These are phyloP conservation scores for Murraya koenigii DNA, from an alignment of 345 rosid species.

Conservation along the genomic window DNA sequence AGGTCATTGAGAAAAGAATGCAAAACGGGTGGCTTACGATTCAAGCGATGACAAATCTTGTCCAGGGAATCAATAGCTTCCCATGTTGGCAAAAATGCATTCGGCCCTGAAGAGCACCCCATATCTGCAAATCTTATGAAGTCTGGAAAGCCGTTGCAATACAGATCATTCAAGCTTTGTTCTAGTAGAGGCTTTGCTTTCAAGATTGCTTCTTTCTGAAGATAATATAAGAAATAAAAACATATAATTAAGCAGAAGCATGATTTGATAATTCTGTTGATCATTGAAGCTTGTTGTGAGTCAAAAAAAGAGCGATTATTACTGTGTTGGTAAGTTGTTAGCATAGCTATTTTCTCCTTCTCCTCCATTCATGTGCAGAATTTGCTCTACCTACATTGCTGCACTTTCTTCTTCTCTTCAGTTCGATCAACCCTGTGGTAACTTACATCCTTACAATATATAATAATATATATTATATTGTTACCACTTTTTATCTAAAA, in stretches of 20 bases:
- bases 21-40: neutral
- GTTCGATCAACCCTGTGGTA: neutral
- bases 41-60: neutral
- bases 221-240: neutral
- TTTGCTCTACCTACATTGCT: neutral
- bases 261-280: neutral
- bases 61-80: neutral
- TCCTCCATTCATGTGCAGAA: constrained; percentile 20
- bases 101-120: constrained; percentile 8
- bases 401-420: neutral
- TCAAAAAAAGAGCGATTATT: neutral
- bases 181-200: neutral
- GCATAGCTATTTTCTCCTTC: constrained; percentile 21
- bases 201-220: neutral
- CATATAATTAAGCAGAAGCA: neutral
- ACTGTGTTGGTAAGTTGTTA: constrained; percentile 21
- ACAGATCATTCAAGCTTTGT: neutral
- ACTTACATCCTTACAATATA: too few relatives aligned
- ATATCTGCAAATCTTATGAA: constrained; percentile 12
- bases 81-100: neutral
- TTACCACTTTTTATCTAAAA: too few relatives aligned
- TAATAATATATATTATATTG: too few relatives aligned
- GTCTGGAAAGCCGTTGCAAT: neutral
- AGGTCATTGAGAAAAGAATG: constrained; percentile 23
- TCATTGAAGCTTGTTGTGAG: neutral